A percentile compares a stretch with the other conserved stretches of the same genome.
Conservation (phyloP, 352 stramenopile genomes). For the Peronospora destructor region DNA sequence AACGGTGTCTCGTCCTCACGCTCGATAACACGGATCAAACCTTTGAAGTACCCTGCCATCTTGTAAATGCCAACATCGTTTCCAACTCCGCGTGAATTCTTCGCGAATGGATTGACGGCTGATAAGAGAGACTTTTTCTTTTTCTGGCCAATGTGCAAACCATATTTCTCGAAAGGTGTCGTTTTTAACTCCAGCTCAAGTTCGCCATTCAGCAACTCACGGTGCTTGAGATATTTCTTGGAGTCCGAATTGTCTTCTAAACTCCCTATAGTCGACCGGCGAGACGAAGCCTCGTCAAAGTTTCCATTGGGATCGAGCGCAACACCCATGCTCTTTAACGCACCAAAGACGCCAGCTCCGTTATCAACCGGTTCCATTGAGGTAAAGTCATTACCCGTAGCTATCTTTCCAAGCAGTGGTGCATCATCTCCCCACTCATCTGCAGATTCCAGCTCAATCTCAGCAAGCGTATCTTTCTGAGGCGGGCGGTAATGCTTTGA, state of each 20-base stretch:
- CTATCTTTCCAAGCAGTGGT: slow-evolving; percentile 33
- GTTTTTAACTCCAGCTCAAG: slow-evolving; percentile 73
- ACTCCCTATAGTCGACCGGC: slow-evolving; percentile 37
- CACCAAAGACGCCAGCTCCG: slow-evolving; percentile 79
- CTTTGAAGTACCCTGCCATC: slow-evolving; percentile 87
- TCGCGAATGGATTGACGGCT: slow-evolving; percentile 66
- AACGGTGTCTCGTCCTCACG: slow-evolving; percentile 73
- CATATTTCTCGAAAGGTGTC: slow-evolving; percentile 87
- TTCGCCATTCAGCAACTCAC: slow-evolving; percentile 55
- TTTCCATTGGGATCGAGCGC: slow-evolving; percentile 61
- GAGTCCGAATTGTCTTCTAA: slow-evolving; percentile 59
- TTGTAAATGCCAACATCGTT: slow-evolving; percentile 60
- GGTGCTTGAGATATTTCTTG: slow-evolving; percentile 76
- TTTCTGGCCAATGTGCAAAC: slow-evolving; percentile 72
- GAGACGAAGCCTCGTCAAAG: slow-evolving; percentile 51
- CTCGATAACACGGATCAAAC: slow-evolving; percentile 84
- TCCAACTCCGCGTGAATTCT: slow-evolving; percentile 37
- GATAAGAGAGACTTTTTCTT: slow-evolving; percentile 60
- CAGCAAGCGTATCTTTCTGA: slow-evolving; percentile 55
- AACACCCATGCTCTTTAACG: slow-evolving; percentile 79
- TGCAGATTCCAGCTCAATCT: slow-evolving; percentile 60
- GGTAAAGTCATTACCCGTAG: slow-evolving; percentile 18
- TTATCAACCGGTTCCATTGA: slow-evolving; percentile 53
- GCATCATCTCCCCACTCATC: slow-evolving; percentile 53
- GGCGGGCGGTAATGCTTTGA: slow-evolving; percentile 66